Evolutionary conservation across 768 basidiomycete genomes (phyloP).

Genomic region (Pleurotus cornucopiae): DNA sequence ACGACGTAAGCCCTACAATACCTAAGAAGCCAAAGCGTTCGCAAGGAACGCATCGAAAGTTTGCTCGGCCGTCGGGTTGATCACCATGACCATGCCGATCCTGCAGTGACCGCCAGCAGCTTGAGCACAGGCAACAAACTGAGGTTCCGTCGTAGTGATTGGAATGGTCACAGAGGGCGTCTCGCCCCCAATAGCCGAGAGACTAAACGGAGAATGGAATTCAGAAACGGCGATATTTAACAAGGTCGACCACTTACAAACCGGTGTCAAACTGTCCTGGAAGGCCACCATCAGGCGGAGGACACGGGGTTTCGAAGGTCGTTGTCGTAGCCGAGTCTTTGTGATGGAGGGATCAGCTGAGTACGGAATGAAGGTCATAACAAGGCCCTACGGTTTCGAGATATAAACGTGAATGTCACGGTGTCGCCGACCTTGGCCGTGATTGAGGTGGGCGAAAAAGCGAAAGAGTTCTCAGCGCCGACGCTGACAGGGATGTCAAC

Average conservation of each 20-base stretch:
- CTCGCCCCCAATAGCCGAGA: conserved; percentile 13
- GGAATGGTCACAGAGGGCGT: conserved; percentile 10
- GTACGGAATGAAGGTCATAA: background rate
- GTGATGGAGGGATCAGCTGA: background rate
- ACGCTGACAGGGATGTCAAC: conserved; percentile 12
- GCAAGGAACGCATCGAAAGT: conserved; percentile 11
- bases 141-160: conserved; percentile 13
- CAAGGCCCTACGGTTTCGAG: conserved; percentile 12
- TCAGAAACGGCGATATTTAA: background rate
- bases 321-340: conserved; percentile 17
- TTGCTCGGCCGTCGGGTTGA: conserved; percentile 12
- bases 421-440: conserved; percentile 14
- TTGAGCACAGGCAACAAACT: conserved; percentile 18
- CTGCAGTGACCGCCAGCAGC: conserved; percentile 14
- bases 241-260: conserved; percentile 9
- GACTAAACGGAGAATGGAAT: background rate
- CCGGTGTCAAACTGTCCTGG: conserved; percentile 16
- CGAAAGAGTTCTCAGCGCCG: conserved; percentile 11
- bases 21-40: conserved; percentile 8
- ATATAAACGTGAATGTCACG: conserved; percentile 16
- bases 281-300: conserved; percentile 15
- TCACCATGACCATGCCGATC: conserved; percentile 14
- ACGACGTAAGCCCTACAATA: no score
- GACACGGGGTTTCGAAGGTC: conserved; percentile 15
- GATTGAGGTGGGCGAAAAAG: conserved; percentile 13